These are phyloP conservation scores for Phytophthora vignae DNA, from an alignment of 352 stramenopile genomes.

Conservation along the genomic window DNA sequence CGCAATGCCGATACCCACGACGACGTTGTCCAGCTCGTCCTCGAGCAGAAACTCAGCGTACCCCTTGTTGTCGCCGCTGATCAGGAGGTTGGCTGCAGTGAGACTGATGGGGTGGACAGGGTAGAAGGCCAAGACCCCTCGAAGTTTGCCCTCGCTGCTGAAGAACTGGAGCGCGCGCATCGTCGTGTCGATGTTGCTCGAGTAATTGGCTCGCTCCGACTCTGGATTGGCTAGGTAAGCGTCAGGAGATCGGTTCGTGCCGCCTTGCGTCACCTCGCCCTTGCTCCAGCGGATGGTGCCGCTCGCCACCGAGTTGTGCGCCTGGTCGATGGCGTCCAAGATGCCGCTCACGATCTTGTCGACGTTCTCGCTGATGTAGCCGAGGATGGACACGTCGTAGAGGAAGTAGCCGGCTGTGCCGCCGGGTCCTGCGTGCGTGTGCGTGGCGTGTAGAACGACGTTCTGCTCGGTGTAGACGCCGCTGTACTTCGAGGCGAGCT, in stretches of 20 bases:
- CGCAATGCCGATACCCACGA: no score
- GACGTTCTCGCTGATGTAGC: constrained; percentile 36
- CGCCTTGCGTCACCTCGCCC: constrained; percentile 40
- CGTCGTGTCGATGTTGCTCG: no score
- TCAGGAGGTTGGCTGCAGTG: constrained; percentile 71
- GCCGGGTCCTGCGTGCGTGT: constrained; percentile 82
- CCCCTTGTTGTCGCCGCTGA: constrained; percentile 45
- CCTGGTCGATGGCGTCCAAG: constrained; percentile 50
- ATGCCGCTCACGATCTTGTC: not conserved
- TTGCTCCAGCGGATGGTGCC: constrained; percentile 55
- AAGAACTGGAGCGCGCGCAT: no score
- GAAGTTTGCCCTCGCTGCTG: no score
- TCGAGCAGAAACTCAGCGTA: no score
- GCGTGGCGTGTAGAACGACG: constrained; percentile 79
- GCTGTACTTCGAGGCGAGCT: constrained; percentile 48
- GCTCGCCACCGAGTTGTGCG: constrained; percentile 59
- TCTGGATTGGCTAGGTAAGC: constrained; percentile 44
- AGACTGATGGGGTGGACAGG: constrained; percentile 85
- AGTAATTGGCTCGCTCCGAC: no score
- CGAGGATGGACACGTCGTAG: constrained; percentile 66
- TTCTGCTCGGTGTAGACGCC: constrained; percentile 71
- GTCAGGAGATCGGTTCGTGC: constrained; percentile 78
- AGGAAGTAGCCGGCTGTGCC: constrained; percentile 83
- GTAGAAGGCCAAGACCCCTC: constrained; percentile 14
- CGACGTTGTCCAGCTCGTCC: constrained; percentile 36